phyloP scores from a whole-genome alignment of 2,329 filamentous ascomycete species.

The Sordariomycetes sp. region DNA sequence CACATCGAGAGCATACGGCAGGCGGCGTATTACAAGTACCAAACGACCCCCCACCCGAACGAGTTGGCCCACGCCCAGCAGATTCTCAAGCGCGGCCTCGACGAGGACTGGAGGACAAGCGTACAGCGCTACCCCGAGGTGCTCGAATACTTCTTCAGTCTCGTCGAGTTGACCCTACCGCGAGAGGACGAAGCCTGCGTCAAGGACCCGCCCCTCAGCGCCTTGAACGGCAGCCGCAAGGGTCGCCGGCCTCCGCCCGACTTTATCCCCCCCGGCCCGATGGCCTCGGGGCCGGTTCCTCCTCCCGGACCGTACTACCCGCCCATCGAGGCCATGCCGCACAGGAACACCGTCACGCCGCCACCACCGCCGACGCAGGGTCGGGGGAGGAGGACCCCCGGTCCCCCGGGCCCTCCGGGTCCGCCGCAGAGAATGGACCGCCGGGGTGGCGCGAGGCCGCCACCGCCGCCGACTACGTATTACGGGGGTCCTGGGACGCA shows the following conservation, averaged over 20 bases:
- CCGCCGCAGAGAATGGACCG: constrained; percentile 7
- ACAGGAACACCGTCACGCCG: constrained; percentile 17
- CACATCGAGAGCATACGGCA: constrained; percentile 42
- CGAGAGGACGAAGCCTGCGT: constrained; percentile 45
- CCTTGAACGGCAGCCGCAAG: constrained; percentile 34
- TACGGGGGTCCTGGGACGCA: neutral
- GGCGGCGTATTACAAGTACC: constrained; percentile 44
- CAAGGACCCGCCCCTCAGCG: constrained; percentile 45
- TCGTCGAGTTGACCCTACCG: constrained; percentile 55
- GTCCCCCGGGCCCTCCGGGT: constrained; percentile 6
- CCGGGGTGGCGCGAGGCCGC: constrained; percentile 2
- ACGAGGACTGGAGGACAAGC: constrained; percentile 65
- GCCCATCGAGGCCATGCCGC: constrained; percentile 12
- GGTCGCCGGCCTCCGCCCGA: constrained; percentile 21
- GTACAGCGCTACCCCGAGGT: constrained; percentile 70
- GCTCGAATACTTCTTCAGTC: constrained; percentile 66
- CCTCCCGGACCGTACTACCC: constrained; percentile 14
- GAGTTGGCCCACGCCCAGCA: constrained; percentile 53
- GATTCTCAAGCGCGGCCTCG: constrained; percentile 58
- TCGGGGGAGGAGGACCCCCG: constrained; percentile 22
- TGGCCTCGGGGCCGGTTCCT: too few relatives aligned
- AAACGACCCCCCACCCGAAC: constrained; percentile 41
- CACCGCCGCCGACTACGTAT: constrained; percentile 6
- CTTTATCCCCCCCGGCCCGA: constrained; percentile 17
- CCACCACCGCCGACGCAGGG: constrained; percentile 14